Base-by-base conservation (phyloP, 768 basidiomycete genomes). In the Lactifluus volemus region DNA sequence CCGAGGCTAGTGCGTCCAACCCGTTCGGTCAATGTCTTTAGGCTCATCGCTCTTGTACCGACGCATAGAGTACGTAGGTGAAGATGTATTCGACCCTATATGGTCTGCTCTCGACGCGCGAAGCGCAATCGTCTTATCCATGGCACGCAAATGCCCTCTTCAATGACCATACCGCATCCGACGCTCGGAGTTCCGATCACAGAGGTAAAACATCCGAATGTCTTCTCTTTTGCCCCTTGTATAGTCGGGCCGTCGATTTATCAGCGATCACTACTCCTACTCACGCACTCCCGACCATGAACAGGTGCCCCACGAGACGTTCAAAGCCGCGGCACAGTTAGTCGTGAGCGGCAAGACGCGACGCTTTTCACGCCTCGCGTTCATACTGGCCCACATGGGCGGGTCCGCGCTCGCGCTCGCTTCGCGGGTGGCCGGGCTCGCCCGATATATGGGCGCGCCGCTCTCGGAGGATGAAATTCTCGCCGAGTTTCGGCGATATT, bases 261-360 rank as follows among this genome's bases (percentile, higher is more conserved):
- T 54, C 61, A 25, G 55, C 55, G 64, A 61, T 25, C 52, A 48
- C 44, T 8, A 8, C 2, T 11, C n/a, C 5, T 38, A 5, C 32
- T 10, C 44, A 42, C 30, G 1, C 7, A 45, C 59, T 55, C 8
- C 4, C 15, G 25, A 49, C 8, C 4, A 42, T 11, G 21, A 47
- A 58, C 58, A 89, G 88, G 86, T 88, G 0, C 88, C 88, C 7
- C 85, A 88, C 68, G 88, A 90, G 71, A 91, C 88, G 0, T 89
- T 83, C 77, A 89, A 89, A 73, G 89, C 86, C 1, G 87, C 87
- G 38, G 83, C 87, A 3, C 85, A 88, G 68, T 79, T 91, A 51
- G 86, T 90, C 49, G 83, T 89, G 25, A 80, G 85, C 0, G 85
- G 86, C 49, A 80, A 77, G 67, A 88, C 85, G 70, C 83, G 86